Percentiles rank a stretch among this genome's conserved stretches.
These are phyloP conservation scores for Paecilomyces formosus DNA, from an alignment of 2,329 filamentous ascomycete genomes.

Conservation along the genomic window DNA sequence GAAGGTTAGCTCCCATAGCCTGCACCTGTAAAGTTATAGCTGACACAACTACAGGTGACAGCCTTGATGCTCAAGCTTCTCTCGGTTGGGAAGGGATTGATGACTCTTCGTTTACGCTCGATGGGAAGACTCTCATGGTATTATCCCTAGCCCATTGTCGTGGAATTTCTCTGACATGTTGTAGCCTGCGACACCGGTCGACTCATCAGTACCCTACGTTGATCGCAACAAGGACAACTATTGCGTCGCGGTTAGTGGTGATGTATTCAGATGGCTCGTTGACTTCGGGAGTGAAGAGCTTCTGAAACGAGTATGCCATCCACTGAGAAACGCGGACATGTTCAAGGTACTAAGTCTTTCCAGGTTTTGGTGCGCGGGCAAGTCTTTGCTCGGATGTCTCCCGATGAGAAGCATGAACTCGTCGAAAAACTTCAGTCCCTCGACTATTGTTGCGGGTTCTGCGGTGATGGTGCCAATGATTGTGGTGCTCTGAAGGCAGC, in stretches of 20 bases:
- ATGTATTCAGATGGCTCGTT: constrained; percentile 93
- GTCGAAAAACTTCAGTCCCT: constrained; percentile 96
- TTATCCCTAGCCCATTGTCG: constrained; percentile 10
- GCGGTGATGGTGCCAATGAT: constrained; percentile 94
- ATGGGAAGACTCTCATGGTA: constrained; percentile 68
- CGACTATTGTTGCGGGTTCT: constrained; percentile 92
- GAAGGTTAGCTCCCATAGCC: constrained; percentile 47
- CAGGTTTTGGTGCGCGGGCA: constrained; percentile 86
- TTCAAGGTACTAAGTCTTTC: constrained; percentile 7
- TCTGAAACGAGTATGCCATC: constrained; percentile 54
- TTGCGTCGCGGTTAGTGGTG: constrained; percentile 80
- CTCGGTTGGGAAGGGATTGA: constrained; percentile 95
- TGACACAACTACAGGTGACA: constrained; percentile 48
- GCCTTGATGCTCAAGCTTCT: constrained; percentile 62
- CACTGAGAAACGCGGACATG: background rate
- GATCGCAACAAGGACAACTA: constrained; percentile 77
- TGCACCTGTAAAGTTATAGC: constrained; percentile 2
- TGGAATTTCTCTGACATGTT: constrained; percentile 7
- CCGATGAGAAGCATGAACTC: constrained; percentile 95
- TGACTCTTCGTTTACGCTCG: constrained; percentile 67
- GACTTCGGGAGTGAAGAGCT: constrained; percentile 81
- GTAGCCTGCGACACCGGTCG: constrained; percentile 66
- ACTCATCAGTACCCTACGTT: constrained; percentile 80
- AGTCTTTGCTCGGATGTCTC: constrained; percentile 97
- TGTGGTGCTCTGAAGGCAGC: constrained; percentile 95